phyloP scores from a whole-genome alignment of 306 rosid species.

The Citrullus mucosospermus region DNA sequence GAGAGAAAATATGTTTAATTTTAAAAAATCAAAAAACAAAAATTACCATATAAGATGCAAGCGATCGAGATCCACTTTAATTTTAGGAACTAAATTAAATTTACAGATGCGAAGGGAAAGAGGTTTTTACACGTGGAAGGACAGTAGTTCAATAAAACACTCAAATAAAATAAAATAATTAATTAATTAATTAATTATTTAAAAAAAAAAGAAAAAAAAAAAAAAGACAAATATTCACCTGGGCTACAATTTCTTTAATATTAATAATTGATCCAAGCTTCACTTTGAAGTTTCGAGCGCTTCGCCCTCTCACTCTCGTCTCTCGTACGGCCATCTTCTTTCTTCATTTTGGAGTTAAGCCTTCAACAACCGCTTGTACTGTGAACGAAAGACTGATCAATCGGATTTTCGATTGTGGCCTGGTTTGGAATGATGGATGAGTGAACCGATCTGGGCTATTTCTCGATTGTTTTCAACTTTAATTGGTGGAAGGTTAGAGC shows the following conservation, averaged over 20 bases:
- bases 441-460: background rate
- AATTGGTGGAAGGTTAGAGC: background rate
- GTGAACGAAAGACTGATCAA: background rate
- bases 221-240: background rate
- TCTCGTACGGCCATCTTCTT: background rate
- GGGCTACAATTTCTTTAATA: background rate
- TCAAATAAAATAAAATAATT: background rate
- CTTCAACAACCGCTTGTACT: background rate
- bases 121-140: background rate
- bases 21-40: too few relatives aligned
- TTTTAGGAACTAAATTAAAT: too few relatives aligned
- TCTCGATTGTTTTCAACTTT: background rate
- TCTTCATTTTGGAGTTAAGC: background rate
- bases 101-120: too few relatives aligned
- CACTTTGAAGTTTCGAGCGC: background rate
- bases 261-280: background rate
- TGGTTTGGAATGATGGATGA: background rate
- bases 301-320: background rate
- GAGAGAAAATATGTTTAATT: too few relatives aligned
- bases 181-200: too few relatives aligned
- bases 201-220: background rate
- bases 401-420: background rate
- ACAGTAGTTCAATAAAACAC: background rate
- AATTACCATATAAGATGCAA: too few relatives aligned
- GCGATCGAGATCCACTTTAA: too few relatives aligned